Percentiles rank a stretch among this genome's conserved stretches.
phyloP scores from a whole-genome alignment of 371 early-diverging fungal genomes.

The Funneliformis caledonium region DNA sequence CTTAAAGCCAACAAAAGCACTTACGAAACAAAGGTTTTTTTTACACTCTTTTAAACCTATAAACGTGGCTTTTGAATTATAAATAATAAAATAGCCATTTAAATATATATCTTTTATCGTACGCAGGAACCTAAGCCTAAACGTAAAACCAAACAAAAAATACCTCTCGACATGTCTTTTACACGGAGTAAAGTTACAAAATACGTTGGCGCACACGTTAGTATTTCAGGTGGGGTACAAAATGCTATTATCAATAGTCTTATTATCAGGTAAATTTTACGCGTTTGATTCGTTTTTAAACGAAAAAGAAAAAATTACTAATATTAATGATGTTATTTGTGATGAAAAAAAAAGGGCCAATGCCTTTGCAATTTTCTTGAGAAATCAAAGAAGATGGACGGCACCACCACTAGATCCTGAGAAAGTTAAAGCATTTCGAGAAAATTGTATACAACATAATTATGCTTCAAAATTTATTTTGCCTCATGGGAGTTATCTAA shows the following conservation, averaged over 20 bases:
- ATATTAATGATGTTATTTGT: no score
- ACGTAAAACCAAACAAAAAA: not conserved
- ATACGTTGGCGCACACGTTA: slow-evolving; percentile 53
- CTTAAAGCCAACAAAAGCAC: not conserved
- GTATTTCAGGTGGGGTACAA: slow-evolving; percentile 46
- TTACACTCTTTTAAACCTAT: not conserved
- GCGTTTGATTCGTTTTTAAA: not conserved
- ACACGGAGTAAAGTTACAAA: slow-evolving; percentile 28
- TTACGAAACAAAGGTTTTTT: not conserved
- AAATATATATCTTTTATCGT: not conserved
- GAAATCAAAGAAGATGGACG: slow-evolving; percentile 45
- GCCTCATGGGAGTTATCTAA: slow-evolving; percentile 72
- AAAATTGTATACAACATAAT: slow-evolving; percentile 27
- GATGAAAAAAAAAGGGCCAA: slow-evolving; percentile 41
- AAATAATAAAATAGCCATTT: not conserved
- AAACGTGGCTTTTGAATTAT: not conserved
- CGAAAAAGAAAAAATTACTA: not conserved
- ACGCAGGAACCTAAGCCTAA: not conserved
- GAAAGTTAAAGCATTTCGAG: slow-evolving; percentile 43
- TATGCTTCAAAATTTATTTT: slow-evolving; percentile 49
- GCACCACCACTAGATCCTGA: slow-evolving; percentile 35
- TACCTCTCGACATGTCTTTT: not conserved
- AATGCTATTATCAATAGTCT: slow-evolving; percentile 47
- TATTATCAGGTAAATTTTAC: slow-evolving; percentile 44
- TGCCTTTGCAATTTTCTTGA: slow-evolving; percentile 50